Base-by-base conservation (phyloP, 1,139 yeast species). In the Lodderomyces metapsilosis region DNA sequence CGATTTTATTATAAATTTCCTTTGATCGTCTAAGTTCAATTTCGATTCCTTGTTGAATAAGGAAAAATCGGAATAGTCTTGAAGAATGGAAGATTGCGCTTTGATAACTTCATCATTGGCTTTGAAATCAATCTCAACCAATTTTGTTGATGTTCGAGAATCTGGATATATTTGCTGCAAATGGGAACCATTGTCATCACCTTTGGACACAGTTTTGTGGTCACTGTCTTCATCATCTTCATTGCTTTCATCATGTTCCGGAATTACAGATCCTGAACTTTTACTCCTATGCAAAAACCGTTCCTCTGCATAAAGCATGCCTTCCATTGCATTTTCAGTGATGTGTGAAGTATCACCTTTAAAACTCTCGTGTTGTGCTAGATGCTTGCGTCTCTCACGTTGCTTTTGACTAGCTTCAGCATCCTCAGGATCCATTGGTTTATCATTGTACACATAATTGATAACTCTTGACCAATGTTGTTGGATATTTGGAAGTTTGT, bases 321-420 rank as follows among this genome's bases (percentile, higher is more conserved):
- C 58, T 37, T 70, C 74, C 63, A 71, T 56, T 11, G 72, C 61
- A 36, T 59, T 59, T 47, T 64, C 67, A 0, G 76, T 59, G 25
- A 71, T 46, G 28, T 61, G 57, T 0, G 76, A 70, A 2, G 77
- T 68, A 45, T 70, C 76, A 1, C 74, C 74, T 46, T 66, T 68
- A 50, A 71, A 66, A 9, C 71, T 58, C 40, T 67, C 72, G 27
- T 64, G 68, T n/a, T 54, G 52, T 2, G 61, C 52, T 21, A 66
- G 48, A 2, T 51, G 52, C 27, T 47, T 53, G 27, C 75, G 54
- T 44, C 59, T 55, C 12, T 54, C 52, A 43, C 76, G 55, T 39
- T 61, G 60, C 34, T 58, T 45, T 34, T 59, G 52, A 2, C 75
- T 74, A 18, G 59, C 59, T 43, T 54, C 52, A 11, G 63, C 66